A percentile compares a stretch with the other conserved stretches of the same genome.
Evolutionary conservation across 306 rosid genomes (phyloP).

Genomic region (Cucumis melo): DNA sequence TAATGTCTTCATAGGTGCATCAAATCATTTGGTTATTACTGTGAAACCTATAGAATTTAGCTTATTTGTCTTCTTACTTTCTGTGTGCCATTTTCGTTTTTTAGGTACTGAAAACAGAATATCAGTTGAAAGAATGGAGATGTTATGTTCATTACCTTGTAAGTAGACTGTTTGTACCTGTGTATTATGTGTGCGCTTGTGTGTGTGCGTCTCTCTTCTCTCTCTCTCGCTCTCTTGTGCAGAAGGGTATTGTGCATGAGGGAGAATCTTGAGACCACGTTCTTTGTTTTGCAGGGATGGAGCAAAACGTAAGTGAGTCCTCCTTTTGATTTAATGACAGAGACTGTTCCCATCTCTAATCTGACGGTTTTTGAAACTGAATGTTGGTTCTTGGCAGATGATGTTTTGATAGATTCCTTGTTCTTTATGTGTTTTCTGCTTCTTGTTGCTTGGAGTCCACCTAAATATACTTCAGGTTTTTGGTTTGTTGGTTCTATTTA

Average conservation of each 20-base stretch:
- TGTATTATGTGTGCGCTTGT: neutral
- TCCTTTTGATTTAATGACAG: constrained; percentile 1
- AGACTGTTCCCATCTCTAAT: neutral
- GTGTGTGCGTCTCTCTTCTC: neutral
- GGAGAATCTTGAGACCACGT: neutral
- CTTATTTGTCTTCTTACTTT: neutral
- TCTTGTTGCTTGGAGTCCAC: neutral
- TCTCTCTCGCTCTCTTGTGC: neutral
- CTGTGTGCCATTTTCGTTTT: constrained; percentile 1
- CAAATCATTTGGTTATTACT: neutral
- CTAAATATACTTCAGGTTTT: neutral
- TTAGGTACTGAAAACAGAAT: constrained; percentile 36
- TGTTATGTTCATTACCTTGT: constrained; percentile 68
- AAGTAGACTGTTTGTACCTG: constrained; percentile 6
- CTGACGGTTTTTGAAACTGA: neutral
- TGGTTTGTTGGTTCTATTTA: neutral
- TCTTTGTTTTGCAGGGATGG: constrained; percentile 67
- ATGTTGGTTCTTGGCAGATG: neutral
- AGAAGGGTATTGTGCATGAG: neutral
- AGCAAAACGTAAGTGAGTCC: constrained; percentile 42
- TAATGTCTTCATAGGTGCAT: neutral
- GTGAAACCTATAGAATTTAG: neutral
- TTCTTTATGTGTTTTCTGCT: neutral
- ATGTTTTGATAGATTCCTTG: neutral
- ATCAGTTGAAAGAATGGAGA: constrained; percentile 23